Percentiles rank a stretch among this genome's conserved stretches.
phyloP scores from a whole-genome alignment of 2,329 filamentous ascomycete species.

The Bipolaris sorokiniana region DNA sequence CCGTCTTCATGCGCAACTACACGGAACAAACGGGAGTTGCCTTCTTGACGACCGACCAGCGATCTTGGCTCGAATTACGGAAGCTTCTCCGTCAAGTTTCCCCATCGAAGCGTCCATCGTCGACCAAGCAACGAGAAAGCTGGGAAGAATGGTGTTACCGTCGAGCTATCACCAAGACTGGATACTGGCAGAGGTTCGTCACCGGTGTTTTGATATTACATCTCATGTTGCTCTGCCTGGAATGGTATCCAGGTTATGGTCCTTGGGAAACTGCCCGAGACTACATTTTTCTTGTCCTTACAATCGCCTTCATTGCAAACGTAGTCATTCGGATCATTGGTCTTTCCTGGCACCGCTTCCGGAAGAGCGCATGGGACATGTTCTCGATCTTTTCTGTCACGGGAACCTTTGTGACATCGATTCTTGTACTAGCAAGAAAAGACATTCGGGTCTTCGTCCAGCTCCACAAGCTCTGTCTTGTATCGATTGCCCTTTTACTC shows the following conservation, averaged over 20 bases:
- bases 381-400: slow-evolving; percentile 82
- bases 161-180: slow-evolving; percentile 89
- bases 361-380: slow-evolving; percentile 92
- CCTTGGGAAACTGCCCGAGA: slow-evolving; percentile 76
- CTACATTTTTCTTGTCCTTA: slow-evolving; percentile 79
- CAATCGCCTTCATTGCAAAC: slow-evolving; percentile 81
- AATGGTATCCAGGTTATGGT: slow-evolving; percentile 77
- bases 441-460: slow-evolving; percentile 69
- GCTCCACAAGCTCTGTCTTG: slow-evolving; percentile 92
- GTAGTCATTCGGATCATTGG: slow-evolving; percentile 83
- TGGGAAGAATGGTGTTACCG: slow-evolving; percentile 97
- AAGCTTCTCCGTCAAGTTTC: slow-evolving; percentile 92
- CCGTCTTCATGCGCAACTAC: slow-evolving; percentile 99
- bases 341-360: slow-evolving; percentile 89
- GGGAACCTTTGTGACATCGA: slow-evolving; percentile 81
- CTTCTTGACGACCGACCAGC: slow-evolving; percentile 92
- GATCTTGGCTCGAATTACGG: slow-evolving; percentile 93
- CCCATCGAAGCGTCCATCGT: slow-evolving; percentile 88
- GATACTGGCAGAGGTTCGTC: slow-evolving; percentile 85
- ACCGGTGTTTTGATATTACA: slow-evolving; percentile 83
- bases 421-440: slow-evolving; percentile 71
- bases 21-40: slow-evolving; percentile 98
- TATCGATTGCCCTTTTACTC: slow-evolving; percentile 84
- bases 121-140: slow-evolving; percentile 70
- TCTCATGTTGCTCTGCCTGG: slow-evolving; percentile 79